These are phyloP conservation scores for Coccinonectria pachysandricola DNA, from an alignment of 2,329 filamentous ascomycete species.

Conservation along the genomic window DNA sequence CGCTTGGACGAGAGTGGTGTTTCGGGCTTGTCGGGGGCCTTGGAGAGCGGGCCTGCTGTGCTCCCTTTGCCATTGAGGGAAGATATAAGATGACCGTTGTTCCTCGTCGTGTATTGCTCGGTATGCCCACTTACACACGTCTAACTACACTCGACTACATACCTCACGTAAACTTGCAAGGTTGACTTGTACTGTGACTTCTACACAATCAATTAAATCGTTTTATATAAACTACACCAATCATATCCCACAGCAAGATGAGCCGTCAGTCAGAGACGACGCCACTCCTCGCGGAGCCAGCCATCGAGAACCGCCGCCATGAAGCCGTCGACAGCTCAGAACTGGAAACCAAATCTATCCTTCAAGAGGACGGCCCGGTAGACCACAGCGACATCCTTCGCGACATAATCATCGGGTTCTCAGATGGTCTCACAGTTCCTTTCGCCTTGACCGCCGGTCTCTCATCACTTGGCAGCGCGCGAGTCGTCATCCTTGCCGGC, in stretches of 20 bases:
- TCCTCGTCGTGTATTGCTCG: too few relatives aligned
- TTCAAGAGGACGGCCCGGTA: slow-evolving; percentile 2
- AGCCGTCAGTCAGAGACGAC: slow-evolving; percentile 18
- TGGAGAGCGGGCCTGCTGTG: too few relatives aligned
- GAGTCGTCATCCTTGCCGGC: slow-evolving; percentile 60
- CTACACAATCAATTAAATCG: too few relatives aligned
- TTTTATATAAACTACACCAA: too few relatives aligned
- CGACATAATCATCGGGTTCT: slow-evolving; percentile 65
- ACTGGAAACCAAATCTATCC: background rate
- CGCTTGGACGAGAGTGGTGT: too few relatives aligned
- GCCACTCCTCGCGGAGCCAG: slow-evolving; percentile 24
- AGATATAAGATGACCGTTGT: too few relatives aligned
- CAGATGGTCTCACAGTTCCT: slow-evolving; percentile 69
- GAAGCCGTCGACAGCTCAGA: slow-evolving; percentile 5
- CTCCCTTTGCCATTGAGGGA: too few relatives aligned
- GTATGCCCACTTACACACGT: too few relatives aligned
- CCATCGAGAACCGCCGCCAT: slow-evolving; percentile 17
- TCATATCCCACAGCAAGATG: slow-evolving; percentile 1
- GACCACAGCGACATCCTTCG: slow-evolving; percentile 38
- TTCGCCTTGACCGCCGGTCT: slow-evolving; percentile 71
- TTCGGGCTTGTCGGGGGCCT: too few relatives aligned
- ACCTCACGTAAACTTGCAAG: too few relatives aligned
- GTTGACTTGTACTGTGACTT: too few relatives aligned
- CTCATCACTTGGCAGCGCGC: slow-evolving; percentile 52
- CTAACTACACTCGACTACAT: too few relatives aligned